Base-by-base conservation (phyloP, 2,329 filamentous ascomycete species). In the Talaromyces sp. region DNA sequence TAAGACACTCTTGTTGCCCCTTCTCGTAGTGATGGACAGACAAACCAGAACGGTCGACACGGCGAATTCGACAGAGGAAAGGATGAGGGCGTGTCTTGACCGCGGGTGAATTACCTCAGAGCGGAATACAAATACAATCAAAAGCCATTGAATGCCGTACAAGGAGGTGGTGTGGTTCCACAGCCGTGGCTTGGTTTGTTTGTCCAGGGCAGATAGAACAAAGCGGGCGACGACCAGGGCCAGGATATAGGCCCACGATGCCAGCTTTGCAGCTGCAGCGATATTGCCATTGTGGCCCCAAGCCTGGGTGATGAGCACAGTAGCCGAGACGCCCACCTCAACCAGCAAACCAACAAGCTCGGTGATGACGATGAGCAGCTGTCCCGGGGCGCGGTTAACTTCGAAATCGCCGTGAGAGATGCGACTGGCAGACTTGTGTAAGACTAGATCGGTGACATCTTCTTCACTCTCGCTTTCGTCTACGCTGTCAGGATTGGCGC, bases 111-210 rank as follows among this genome's bases (percentile, higher is more conserved):
- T 86, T 61, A 98, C 77, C 57, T 85, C 88, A 2, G 93, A 96
- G 61, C 95, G 91, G 79, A 98, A 95, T 6, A 93, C 76, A 66
- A 91, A 80, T 26, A 93, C 64, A 9, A 83, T 82, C 69, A 93
- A 87, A 5, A 95, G 70, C 91, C 93, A 99, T 72, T 93, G 88
- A 58, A 87, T 79, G 58, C 84, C 83, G 75, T 99, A 99, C 58
- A 99, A 86, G 64, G 83, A 78, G 21, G 91, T 89, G 0, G 95
- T 98, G 75, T 99, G 95, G 71, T 93, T 93, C 95, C 95, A 99
- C 9, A 98, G 79, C 61, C 84, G 82, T 9, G 89, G 88, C 14
- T 95, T 83, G 78, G 91, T 81, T 80, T 85, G 69, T 77, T 85
- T 76, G 79, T 86, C 74, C 51, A 78, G 75, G 58, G 77, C 81